These are phyloP conservation scores for Schizosaccharomyces osmophilus DNA, from an alignment of 805 yeast genomes.

Conservation along the genomic window DNA sequence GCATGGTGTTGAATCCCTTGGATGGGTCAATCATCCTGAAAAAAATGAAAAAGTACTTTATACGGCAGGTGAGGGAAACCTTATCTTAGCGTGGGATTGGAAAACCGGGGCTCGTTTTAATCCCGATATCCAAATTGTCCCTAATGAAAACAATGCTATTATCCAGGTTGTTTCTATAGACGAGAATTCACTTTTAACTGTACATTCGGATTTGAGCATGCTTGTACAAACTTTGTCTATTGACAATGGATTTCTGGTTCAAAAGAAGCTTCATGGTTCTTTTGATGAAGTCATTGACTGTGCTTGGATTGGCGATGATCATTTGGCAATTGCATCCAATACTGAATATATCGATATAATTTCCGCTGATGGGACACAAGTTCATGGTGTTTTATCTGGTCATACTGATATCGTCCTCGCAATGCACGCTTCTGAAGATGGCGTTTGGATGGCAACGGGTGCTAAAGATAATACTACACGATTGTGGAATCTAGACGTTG, in stretches of 20 bases:
- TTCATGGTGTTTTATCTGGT: slow-evolving; percentile 44
- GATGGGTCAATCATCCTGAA: slow-evolving; percentile 7
- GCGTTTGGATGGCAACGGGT: slow-evolving; percentile 75
- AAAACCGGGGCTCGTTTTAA: slow-evolving; percentile 24
- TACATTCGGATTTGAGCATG: slow-evolving; percentile 68
- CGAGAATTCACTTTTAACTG: slow-evolving; percentile 21
- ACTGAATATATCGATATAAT: slow-evolving; percentile 68
- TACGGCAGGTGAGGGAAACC: slow-evolving; percentile 59
- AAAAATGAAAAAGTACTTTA: slow-evolving; percentile 16
- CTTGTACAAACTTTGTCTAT: slow-evolving; percentile 20
- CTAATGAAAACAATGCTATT: slow-evolving; percentile 32
- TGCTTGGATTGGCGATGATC: slow-evolving; percentile 33
- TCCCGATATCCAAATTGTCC: slow-evolving; percentile 18
- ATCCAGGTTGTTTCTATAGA: background rate
- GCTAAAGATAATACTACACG: slow-evolving; percentile 72
- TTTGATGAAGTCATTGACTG: slow-evolving; percentile 90
- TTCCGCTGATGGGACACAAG: slow-evolving; percentile 23
- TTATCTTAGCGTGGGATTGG: slow-evolving; percentile 41
- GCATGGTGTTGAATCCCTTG: slow-evolving; percentile 22
- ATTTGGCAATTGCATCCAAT: slow-evolving; percentile 73
- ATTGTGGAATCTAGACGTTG: slow-evolving; percentile 34
- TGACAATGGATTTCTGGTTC: slow-evolving; percentile 12
- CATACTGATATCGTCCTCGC: slow-evolving; percentile 70
- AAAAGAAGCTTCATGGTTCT: slow-evolving; percentile 58
- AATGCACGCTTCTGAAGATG: slow-evolving; percentile 54